Conservation (phyloP, 192 early-diverging fungal genomes). For the Backusella australiensis region DNA sequence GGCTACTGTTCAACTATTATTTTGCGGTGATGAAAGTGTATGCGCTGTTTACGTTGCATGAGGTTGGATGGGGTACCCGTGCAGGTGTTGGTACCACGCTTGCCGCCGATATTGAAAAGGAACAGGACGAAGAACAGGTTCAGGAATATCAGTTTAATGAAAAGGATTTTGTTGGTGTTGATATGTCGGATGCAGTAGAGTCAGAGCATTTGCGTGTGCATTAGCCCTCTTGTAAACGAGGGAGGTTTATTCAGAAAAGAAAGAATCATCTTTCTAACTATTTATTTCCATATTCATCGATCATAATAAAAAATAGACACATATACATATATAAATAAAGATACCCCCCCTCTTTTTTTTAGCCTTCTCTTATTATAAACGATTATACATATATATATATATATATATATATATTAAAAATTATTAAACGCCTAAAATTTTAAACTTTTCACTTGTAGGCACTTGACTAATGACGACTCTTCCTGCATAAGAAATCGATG, state of each 20-base stretch:
- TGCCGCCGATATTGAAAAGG: slow-evolving; percentile 34
- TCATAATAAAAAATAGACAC: background rate
- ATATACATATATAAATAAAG: background rate
- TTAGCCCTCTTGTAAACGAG: background rate
- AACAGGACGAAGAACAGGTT: slow-evolving; percentile 2
- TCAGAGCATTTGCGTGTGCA: background rate
- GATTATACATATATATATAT: background rate
- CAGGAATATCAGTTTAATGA: background rate
- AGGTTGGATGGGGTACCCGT: slow-evolving; percentile 59
- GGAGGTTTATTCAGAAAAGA: background rate
- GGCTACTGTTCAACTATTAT: slow-evolving; percentile 58
- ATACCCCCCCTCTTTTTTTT: background rate
- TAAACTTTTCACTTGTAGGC: slow-evolving; percentile 51
- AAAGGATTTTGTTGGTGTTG: background rate
- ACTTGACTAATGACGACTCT: slow-evolving; percentile 91
- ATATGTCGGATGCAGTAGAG: slow-evolving; percentile 2
- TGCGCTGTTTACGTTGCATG: slow-evolving; percentile 58
- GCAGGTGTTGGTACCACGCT: slow-evolving; percentile 31
- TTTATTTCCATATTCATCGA: background rate
- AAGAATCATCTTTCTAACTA: background rate
- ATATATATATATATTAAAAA: background rate
- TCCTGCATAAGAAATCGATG: slow-evolving; percentile 91
- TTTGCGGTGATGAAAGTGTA: slow-evolving; percentile 58
- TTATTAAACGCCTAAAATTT: slow-evolving; percentile 30
- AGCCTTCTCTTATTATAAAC: background rate